Evolutionary conservation across 352 stramenopile species (phyloP).

Genomic region (Globisporangium okanoganense): DNA sequence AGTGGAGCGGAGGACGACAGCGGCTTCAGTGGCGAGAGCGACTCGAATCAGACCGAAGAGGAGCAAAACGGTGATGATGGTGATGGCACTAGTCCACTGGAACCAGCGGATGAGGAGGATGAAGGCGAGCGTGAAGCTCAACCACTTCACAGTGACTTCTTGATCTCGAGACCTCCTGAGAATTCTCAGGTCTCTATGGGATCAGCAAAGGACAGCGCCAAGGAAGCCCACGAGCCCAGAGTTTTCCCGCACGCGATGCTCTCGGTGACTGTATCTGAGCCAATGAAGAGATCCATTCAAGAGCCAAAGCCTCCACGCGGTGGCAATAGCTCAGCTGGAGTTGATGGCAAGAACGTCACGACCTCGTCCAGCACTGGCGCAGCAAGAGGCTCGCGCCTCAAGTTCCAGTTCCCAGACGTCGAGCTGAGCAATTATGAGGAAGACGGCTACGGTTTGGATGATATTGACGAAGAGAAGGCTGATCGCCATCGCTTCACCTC

Average conservation of each 20-base stretch:
- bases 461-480: background rate
- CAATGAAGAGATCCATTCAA: constrained; percentile 30
- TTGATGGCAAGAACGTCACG: too few species aligned
- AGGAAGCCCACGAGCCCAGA: background rate
- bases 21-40: constrained; percentile 6
- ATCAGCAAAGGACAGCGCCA: background rate
- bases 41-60: constrained; percentile 57
- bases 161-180: background rate
- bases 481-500: background rate
- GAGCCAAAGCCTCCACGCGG: constrained; percentile 40
- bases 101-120: background rate
- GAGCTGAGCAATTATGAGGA: constrained; percentile 23
- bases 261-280: constrained; percentile 26
- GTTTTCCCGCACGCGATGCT: constrained; percentile 8
- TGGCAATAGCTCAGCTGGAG: constrained; percentile 7
- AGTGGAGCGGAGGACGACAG: constrained; percentile 20
- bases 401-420: constrained; percentile 61
- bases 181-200: background rate
- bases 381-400: constrained; percentile 26
- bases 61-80: constrained; percentile 12
- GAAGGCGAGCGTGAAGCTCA: background rate
- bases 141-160: background rate
- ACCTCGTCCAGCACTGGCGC: background rate
- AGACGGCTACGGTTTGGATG: background rate
- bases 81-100: constrained; percentile 1